phyloP scores from a whole-genome alignment of 202 grass and related monocot species.

The Cymbopogon flexuosus region DNA sequence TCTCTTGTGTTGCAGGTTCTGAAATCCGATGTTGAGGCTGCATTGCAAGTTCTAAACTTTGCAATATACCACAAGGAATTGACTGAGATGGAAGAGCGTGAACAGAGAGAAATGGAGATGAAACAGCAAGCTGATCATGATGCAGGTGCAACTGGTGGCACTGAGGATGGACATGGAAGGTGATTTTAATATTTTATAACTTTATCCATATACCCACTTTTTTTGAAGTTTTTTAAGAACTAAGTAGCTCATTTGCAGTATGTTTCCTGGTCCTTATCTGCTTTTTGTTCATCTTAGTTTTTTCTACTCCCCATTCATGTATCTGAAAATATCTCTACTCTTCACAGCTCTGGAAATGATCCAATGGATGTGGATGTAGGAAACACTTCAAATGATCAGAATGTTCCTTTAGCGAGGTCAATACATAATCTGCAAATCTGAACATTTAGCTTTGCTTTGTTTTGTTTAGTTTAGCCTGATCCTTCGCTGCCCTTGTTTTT shows the following conservation, averaged over 20 bases:
- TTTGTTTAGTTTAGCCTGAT: slow-evolving; percentile 10
- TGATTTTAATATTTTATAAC: slow-evolving; percentile 20
- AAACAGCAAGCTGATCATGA: slow-evolving; percentile 79
- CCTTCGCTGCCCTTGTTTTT: slow-evolving; percentile 21
- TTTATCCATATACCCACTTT: background rate
- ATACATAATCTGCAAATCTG: background rate
- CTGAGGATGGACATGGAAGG: slow-evolving; percentile 47
- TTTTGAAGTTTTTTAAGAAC: background rate
- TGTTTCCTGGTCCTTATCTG: background rate
- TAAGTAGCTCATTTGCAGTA: background rate
- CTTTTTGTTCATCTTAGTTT: background rate
- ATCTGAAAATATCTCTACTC: slow-evolving; percentile 4
- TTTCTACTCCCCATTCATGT: background rate
- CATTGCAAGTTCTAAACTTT: slow-evolving; percentile 89
- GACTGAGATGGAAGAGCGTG: slow-evolving; percentile 90
- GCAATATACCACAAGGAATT: slow-evolving; percentile 97
- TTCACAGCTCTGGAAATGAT: slow-evolving; percentile 47
- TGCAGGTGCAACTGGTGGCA: slow-evolving; percentile 38
- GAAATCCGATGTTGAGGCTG: slow-evolving; percentile 85
- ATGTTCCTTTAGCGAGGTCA: slow-evolving; percentile 69
- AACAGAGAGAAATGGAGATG: slow-evolving; percentile 74
- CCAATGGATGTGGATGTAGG: slow-evolving; percentile 78
- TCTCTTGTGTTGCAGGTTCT: slow-evolving; percentile 51
- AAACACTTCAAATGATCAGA: slow-evolving; percentile 45
- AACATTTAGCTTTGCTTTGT: background rate